Base-by-base conservation (phyloP, 306 rosid genomes). In the Quercus ilex region DNA sequence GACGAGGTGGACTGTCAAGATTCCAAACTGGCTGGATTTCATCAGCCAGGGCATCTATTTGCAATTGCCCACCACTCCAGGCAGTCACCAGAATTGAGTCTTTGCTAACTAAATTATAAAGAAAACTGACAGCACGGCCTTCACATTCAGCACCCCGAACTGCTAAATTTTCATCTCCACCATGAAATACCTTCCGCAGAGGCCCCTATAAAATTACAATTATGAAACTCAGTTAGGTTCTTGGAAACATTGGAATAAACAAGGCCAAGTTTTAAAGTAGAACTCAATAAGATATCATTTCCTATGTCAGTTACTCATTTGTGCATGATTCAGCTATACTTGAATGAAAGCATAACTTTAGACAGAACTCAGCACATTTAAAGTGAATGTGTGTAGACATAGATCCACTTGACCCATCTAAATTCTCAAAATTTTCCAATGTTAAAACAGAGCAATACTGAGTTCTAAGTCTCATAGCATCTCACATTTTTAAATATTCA, bases 61-160 rank as follows among this genome's bases (percentile, higher is more conserved):
- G 99, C 78, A 93, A 78, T 67, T 95, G 93, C 83, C 99, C 99
- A 75, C 94, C 94, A 86, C 92, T 95, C 99, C 99, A 95, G 30
- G 99, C 93, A 77, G 97, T 91, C 74, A 95, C 91, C 76, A 95
- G 77, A 75, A 95, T 83, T 35, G 98, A 88, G 80, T 95, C 99
- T 86, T 90, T 95, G 84, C 91, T 85, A 68, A 93, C 92, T 76
- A 91, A 51, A 85, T 88, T 88, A 81, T 91, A 95, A 18, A 93
- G 90, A 79, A 93, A 89, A 85, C 94, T 86, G 73, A 88, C 88
- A 17, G 93, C 93, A 59, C 90, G 89, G 38, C 98, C 99, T 88
- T 91, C 97, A 82, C 94, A 91, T 88, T 90, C 97, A 46, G 90
- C 86, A 79, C 91, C 92, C 33, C 76, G 89, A 79, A 91, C 82